Evolutionary conservation across 352 stramenopile genomes (phyloP).

Genomic region (Phytophthora ohioensis): DNA sequence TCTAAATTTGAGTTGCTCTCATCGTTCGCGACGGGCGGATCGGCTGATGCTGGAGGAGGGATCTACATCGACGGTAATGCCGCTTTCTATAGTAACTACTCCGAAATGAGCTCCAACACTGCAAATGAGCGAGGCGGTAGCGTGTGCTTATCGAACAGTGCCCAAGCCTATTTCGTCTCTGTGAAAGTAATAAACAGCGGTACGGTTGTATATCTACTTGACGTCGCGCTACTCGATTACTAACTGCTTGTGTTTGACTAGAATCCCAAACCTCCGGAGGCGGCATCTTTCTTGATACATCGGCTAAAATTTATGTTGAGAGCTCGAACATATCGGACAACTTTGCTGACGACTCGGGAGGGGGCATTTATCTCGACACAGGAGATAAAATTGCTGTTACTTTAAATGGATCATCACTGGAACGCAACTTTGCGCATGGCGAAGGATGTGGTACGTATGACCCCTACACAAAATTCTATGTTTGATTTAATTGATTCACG

Average conservation of each 20-base stretch:
- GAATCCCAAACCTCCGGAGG: conserved; percentile 61
- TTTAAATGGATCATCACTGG: conserved; percentile 38
- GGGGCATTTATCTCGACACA: conserved; percentile 64
- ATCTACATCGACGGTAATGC: conserved; percentile 43
- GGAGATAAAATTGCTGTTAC: conserved; percentile 49
- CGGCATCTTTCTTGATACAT: conserved; percentile 57
- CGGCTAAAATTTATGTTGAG: conserved; percentile 24
- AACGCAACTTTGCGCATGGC: conserved; percentile 52
- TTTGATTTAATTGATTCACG: not conserved
- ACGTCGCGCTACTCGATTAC: not conserved
- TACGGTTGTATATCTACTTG: conserved; percentile 14
- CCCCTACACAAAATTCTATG: not conserved
- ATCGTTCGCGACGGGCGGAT: conserved; percentile 46
- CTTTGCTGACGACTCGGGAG: conserved; percentile 64
- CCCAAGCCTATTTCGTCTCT: conserved; percentile 35
- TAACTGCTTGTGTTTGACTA: conserved; percentile 19
- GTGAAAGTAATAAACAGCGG: conserved; percentile 48
- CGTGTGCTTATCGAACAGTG: conserved; percentile 44
- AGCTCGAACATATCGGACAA: conserved; percentile 52
- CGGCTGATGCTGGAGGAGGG: conserved; percentile 56
- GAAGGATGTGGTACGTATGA: conserved; percentile 51
- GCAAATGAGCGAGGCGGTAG: conserved; percentile 60
- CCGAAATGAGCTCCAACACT: conserved; percentile 47
- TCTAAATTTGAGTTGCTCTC: conserved; percentile 29
- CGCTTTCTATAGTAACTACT: conserved; percentile 30